phyloP scores from a whole-genome alignment of 2,329 filamentous ascomycete species.

The Penicillium sp. region DNA sequence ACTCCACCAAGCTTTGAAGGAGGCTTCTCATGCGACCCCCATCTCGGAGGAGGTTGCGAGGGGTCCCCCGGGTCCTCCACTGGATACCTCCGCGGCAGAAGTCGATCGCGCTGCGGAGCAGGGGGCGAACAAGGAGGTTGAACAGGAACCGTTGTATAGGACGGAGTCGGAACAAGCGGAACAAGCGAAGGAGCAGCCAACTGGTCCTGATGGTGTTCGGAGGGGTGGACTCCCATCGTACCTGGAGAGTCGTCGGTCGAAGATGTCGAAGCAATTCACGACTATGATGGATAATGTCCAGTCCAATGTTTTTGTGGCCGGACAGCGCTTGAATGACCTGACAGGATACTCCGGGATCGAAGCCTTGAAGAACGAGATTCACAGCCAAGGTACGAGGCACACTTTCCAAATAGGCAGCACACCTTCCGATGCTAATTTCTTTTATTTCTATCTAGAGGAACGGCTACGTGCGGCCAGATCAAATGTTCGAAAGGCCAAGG shows the following conservation, averaged over 20 bases:
- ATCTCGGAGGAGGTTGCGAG: slow-evolving; percentile 27
- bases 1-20: slow-evolving; percentile 17
- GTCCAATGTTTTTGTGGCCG: slow-evolving; percentile 79
- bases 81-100: slow-evolving; percentile 18
- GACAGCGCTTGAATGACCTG: slow-evolving; percentile 87
- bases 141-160: slow-evolving; percentile 14
- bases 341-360: slow-evolving; percentile 95
- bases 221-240: slow-evolving; percentile 36
- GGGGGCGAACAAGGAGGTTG: slow-evolving; percentile 15
- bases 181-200: slow-evolving; percentile 8
- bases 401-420: too few species aligned
- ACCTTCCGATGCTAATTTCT: slow-evolving; percentile 1
- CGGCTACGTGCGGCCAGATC: slow-evolving; percentile 60
- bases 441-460: slow-evolving; percentile 50
- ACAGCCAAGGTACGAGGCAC: slow-evolving; percentile 58
- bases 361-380: slow-evolving; percentile 77
- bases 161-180: slow-evolving; percentile 10
- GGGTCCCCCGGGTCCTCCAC: slow-evolving; percentile 15
- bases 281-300: slow-evolving; percentile 87
- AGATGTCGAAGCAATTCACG: slow-evolving; percentile 65
- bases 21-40: slow-evolving; percentile 25
- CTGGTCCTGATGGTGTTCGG: neutral
- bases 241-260: slow-evolving; percentile 55
- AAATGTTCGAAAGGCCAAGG: slow-evolving; percentile 72
- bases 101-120: slow-evolving; percentile 7